Evolutionary conservation across 140 eudicot genomes (phyloP), one percentile per base, ranked within the genome.

Genomic region (Anethum foeniculum): DNA sequence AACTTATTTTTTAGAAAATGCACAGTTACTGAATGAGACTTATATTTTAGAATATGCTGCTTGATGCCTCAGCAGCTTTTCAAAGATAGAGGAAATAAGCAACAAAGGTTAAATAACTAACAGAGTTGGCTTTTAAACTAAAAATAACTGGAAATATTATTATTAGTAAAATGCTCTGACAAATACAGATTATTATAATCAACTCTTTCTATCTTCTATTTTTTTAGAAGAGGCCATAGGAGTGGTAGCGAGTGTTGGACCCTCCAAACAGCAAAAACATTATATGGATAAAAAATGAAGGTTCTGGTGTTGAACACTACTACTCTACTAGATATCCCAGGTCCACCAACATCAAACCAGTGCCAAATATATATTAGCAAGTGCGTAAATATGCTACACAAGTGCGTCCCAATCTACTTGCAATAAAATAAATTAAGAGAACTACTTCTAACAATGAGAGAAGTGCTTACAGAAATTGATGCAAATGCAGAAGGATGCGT

Each of bases 401-500:
- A 60, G 34, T 60, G 16, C 34, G 10, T 25, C 68, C 69, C 18
- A 4, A 11, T 3, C 14, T 62, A 62, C 34, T 62, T 62, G 12
- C 69, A 25, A 62, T 11, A 62, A 58, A 23, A 62, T 62, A 9
- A 8, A 62, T 11, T 25, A 3, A 62, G 34, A 62, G 36, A 62
- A 62, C 18, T 25, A 62, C 34, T 62, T 47, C 34, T 14, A 5
- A 47, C 7, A 4, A 32, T 5, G 2, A 36, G 36, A 18, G 28
- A 76, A 39, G 12, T 85, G 85, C 96, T 78, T 86, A 95, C 99
- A 27, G 97, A 89, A 41, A 92, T 41, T 46, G 97, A 92, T 34
- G 97, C 97, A 85, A 87, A 95, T 77, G 97, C 97, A 7, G 99
- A 90, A 67, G 99, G 91, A 75, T 79, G 86, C 23, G 91, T 46